Percentiles rank a stretch among this genome's conserved stretches.
Conservation (phyloP, 2,329 filamentous ascomycete genomes). For the Microthyrium microscopicum region DNA sequence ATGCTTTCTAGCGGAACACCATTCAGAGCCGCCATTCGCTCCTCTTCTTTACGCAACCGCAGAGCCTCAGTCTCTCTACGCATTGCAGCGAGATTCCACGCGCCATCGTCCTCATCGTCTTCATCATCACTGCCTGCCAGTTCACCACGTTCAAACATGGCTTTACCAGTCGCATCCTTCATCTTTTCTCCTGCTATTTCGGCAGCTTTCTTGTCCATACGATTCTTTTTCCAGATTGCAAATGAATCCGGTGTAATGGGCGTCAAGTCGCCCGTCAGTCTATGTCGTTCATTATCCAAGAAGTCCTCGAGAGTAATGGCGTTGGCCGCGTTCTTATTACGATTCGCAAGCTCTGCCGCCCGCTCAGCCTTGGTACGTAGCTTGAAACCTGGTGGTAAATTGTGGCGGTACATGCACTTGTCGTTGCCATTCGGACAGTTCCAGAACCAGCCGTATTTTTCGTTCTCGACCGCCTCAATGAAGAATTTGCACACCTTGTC, state of each 20-base stretch:
- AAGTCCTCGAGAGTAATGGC: slow-evolving; percentile 96
- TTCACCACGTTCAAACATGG: slow-evolving; percentile 91
- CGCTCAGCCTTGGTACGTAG: slow-evolving; percentile 96
- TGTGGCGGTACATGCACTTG: slow-evolving; percentile 97
- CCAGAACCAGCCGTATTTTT: slow-evolving; percentile 99
- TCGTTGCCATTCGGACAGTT: slow-evolving; percentile 89
- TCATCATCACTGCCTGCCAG: slow-evolving; percentile 54
- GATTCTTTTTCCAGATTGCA: slow-evolving; percentile 92
- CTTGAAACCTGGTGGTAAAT: slow-evolving; percentile 83
- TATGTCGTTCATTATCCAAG: slow-evolving; percentile 88
- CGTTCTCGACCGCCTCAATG: slow-evolving; percentile 90
- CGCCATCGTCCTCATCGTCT: slow-evolving; percentile 42
- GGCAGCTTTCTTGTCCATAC: slow-evolving; percentile 86
- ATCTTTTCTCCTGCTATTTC: slow-evolving; percentile 79
- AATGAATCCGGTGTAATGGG: slow-evolving; percentile 88
- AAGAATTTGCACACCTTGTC: slow-evolving; percentile 99
- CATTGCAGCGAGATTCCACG: slow-evolving; percentile 70
- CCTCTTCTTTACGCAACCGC: slow-evolving; percentile 60
- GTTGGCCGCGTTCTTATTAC: slow-evolving; percentile 90
- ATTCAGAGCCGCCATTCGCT: slow-evolving; percentile 30
- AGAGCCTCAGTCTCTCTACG: slow-evolving; percentile 71
- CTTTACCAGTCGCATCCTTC: slow-evolving; percentile 89
- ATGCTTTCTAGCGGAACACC: slow-evolving; percentile 1
- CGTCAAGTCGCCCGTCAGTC: slow-evolving; percentile 77
- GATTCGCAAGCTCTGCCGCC: slow-evolving; percentile 81